These are phyloP conservation scores for Chlorophyllum brunneum DNA, from an alignment of 768 basidiomycete species.

Conservation along the genomic window DNA sequence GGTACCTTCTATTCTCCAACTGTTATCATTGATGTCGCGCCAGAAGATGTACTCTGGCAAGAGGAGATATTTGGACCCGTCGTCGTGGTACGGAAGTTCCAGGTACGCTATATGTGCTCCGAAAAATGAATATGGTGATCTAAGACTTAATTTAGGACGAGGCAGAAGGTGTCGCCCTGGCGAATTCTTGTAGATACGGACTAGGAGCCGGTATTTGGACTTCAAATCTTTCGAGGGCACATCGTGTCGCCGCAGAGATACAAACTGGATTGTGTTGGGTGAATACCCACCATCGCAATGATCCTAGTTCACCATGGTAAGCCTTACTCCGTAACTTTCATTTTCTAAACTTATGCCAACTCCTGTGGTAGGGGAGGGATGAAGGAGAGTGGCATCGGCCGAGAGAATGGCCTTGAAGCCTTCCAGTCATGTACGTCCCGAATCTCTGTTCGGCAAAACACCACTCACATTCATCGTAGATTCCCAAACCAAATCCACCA, in stretches of 20 bases:
- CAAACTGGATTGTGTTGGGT: conserved; percentile 83
- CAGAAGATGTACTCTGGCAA: conserved; percentile 65
- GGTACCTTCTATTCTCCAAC: conserved; percentile 84
- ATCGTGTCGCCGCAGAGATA: conserved; percentile 66
- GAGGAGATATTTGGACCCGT: conserved; percentile 89
- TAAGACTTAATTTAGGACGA: conserved; percentile 41
- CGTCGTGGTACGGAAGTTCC: conserved; percentile 54
- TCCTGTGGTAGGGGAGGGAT: conserved; percentile 65
- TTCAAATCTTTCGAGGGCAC: conserved; percentile 65
- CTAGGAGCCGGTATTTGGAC: conserved; percentile 85
- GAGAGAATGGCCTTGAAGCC: conserved; percentile 84
- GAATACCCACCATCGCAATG: conserved; percentile 87
- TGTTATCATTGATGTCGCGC: conserved; percentile 54
- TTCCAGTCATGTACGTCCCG: conserved; percentile 64
- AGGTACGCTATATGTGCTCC: conserved; percentile 17
- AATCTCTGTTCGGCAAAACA: not conserved
- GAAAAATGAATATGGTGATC: not conserved
- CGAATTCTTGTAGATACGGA: conserved; percentile 77
- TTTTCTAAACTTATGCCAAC: not conserved
- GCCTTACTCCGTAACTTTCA: conserved; percentile 12
- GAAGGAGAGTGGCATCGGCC: conserved; percentile 85
- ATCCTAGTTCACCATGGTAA: conserved; percentile 86
- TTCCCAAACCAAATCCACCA: conserved; percentile 79
- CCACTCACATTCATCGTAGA: conserved; percentile 40
- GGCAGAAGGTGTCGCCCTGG: conserved; percentile 59